A percentile compares a stretch with the other conserved stretches of the same genome.
phyloP scores from a whole-genome alignment of 176 grass and related monocot genomes.

The Aechmea fasciata region DNA sequence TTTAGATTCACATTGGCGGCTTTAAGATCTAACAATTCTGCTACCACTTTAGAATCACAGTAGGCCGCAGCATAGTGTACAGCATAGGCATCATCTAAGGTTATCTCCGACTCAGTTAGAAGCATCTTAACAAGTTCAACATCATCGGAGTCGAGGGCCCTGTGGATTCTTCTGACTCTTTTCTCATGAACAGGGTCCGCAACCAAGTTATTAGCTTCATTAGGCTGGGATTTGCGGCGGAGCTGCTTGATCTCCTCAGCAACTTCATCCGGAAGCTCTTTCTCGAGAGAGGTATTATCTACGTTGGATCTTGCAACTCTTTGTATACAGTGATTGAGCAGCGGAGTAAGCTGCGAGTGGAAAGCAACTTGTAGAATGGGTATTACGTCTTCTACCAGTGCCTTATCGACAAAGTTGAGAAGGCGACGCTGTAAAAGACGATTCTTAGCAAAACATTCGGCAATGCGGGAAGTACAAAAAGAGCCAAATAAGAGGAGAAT shows the following conservation, averaged over 20 bases:
- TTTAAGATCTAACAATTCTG: slow-evolving; percentile 60
- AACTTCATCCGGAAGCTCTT: slow-evolving; percentile 52
- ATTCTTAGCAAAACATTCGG: too few species aligned
- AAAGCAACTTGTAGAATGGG: slow-evolving; percentile 73
- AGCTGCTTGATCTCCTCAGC: slow-evolving; percentile 48
- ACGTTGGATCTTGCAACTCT: slow-evolving; percentile 83
- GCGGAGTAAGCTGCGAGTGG: slow-evolving; percentile 41
- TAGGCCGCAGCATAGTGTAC: slow-evolving; percentile 87
- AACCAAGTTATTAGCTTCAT: slow-evolving; percentile 21
- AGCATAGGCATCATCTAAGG: slow-evolving; percentile 77
- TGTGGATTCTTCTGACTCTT: slow-evolving; percentile 76
- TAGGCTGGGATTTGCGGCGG: slow-evolving; percentile 32
- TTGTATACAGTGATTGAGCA: slow-evolving; percentile 62
- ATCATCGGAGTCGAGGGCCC: slow-evolving; percentile 89
- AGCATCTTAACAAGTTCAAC: slow-evolving; percentile 95
- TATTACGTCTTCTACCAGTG: slow-evolving; percentile 73
- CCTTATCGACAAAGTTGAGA: slow-evolving; percentile 90
- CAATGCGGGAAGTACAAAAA: too few species aligned
- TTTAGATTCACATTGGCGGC: slow-evolving; percentile 81
- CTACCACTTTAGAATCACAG: slow-evolving; percentile 85
- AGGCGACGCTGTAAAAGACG: slow-evolving; percentile 55
- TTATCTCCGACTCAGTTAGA: slow-evolving; percentile 85
- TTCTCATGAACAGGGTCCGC: slow-evolving; percentile 55
- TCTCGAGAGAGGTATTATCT: slow-evolving; percentile 70
- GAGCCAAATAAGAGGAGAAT: too few species aligned